These are phyloP conservation scores for Pythium scleroteichum DNA, from an alignment of 352 stramenopile genomes.

Conservation along the genomic window DNA sequence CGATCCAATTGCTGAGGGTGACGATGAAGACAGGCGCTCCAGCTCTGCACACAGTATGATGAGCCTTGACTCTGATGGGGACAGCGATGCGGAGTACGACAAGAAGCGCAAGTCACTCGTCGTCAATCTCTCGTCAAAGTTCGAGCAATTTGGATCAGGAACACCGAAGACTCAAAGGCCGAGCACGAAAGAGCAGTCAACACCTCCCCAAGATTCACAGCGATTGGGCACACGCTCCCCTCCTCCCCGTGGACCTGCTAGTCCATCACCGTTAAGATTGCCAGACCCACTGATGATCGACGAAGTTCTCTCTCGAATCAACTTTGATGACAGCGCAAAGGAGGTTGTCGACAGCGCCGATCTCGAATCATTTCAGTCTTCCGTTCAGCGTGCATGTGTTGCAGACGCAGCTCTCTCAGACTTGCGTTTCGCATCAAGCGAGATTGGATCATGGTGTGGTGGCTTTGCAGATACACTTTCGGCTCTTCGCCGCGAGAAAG, in stretches of 20 bases:
- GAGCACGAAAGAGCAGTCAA: neutral
- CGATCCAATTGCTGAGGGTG: slow-evolving; percentile 64
- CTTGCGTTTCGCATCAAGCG: slow-evolving; percentile 44
- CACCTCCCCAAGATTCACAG: neutral
- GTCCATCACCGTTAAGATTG: slow-evolving; percentile 17
- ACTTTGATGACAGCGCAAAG: neutral
- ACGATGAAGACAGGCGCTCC: slow-evolving; percentile 45
- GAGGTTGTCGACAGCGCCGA: slow-evolving; percentile 8
- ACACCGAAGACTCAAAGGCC: slow-evolving; percentile 18
- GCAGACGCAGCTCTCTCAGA: slow-evolving; percentile 40
- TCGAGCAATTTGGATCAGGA: slow-evolving; percentile 58
- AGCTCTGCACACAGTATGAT: slow-evolving; percentile 70
- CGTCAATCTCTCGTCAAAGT: slow-evolving; percentile 74
- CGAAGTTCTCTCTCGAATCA: slow-evolving; percentile 18
- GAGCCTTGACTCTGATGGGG: slow-evolving; percentile 64
- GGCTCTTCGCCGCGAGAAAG: slow-evolving; percentile 20
- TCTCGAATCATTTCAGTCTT: neutral
- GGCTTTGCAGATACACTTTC: slow-evolving; percentile 47
- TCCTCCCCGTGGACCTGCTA: neutral
- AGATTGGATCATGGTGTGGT: slow-evolving; percentile 51
- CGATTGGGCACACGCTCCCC: neutral
- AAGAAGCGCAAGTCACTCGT: slow-evolving; percentile 54
- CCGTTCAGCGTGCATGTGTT: slow-evolving; percentile 16
- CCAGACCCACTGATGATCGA: slow-evolving; percentile 18
- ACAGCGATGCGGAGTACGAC: slow-evolving; percentile 60